Evolutionary conservation across 2,329 filamentous ascomycete species (phyloP), one percentile per base, ranked within the genome.

Genomic region (Aspergillus floridensis): DNA sequence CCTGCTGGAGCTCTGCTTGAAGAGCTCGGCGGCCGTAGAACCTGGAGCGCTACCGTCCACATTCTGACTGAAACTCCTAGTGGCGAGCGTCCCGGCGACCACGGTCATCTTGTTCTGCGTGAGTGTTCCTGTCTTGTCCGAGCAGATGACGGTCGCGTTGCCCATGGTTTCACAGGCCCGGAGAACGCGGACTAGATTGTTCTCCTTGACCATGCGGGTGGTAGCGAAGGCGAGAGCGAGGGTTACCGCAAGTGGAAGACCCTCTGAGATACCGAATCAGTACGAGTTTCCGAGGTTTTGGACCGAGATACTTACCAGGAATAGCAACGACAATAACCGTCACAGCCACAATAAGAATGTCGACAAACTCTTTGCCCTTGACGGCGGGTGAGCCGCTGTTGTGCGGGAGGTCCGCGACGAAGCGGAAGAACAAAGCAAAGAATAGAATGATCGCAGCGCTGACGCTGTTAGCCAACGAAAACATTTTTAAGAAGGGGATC

Each of bases 91-190:
- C 6, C 88, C 89, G 26, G 89, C 87, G 31, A 92, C 89, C 1
- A 92, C 88, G 0, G 87, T 89, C 88, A 90, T 90, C 72, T 87
- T 86, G 70, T 90, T 90, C 59, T 89, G 87, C 0, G 88, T 91
- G 19, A 91, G 76, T 5, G 88, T 91, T 53, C 88, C 88, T 1
- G 88, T 91, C 75, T 91, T 91, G 73, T 91, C 90, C 4, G 90
- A 92, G 74, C 90, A 93, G 38, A 93, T 88, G 0, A 89, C 89
- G 0, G 88, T 90, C 6, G 88, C 89, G 68, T 91, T 92, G 55
- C 89, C 89, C 89, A 92, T 92, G 49, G 90, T 90, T 73, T 92
- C 89, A 68, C 89, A 92, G 22, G 89, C 88, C 68, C 90, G 89
- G 58, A 92, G 81, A 59, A 91, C 87, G 38, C 89, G 86, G 49